Evolutionary conservation across 176 grass and related monocot genomes (phyloP).

Genomic region (Canna indica): DNA sequence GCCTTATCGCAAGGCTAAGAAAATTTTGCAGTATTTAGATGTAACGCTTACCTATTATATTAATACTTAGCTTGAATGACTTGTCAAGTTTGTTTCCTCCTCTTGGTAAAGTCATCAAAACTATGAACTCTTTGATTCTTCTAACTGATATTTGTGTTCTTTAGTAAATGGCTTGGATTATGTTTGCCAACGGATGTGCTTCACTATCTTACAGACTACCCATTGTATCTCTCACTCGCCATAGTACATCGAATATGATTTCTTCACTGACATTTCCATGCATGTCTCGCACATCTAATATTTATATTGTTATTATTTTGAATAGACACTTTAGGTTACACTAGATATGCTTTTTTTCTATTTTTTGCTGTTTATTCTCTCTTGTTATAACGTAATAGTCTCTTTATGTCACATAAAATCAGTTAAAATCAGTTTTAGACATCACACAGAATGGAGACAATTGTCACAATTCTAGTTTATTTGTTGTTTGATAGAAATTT

Average conservation of each 20-base stretch:
- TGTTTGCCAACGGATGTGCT: no score
- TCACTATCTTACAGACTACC: no score
- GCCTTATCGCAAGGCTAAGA: not conserved
- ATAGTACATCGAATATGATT: no score
- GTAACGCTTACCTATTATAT: not conserved
- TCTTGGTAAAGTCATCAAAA: not conserved
- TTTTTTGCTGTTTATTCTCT: not conserved
- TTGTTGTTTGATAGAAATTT: not conserved
- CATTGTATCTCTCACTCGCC: no score
- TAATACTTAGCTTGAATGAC: no score
- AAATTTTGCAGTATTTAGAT: not conserved
- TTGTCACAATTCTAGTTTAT: not conserved
- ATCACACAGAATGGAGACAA: not conserved
- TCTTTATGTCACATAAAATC: no score
- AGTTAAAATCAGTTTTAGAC: not conserved
- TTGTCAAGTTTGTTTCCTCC: not conserved
- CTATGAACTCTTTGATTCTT: not conserved
- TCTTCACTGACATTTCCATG: no score
- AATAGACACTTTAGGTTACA: not conserved
- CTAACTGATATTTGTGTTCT: no score
- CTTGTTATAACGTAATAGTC: no score
- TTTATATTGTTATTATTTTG: not conserved
- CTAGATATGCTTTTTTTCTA: not conserved
- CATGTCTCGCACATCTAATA: no score
- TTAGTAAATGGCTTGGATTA: no score